phyloP scores from a whole-genome alignment of 768 basidiomycete species.

The Naganishia onofrii region DNA sequence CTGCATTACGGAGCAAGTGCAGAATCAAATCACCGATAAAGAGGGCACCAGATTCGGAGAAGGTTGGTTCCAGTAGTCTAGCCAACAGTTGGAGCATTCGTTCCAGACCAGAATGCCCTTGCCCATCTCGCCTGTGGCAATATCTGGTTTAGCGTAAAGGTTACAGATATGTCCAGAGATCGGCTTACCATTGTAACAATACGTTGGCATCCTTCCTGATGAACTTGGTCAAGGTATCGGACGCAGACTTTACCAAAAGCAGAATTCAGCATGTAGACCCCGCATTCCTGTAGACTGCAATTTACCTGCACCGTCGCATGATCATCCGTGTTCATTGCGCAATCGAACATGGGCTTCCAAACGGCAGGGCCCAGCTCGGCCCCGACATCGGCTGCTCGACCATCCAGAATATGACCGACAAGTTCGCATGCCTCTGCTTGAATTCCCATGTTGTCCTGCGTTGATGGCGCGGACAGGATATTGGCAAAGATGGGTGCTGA shows the following conservation, averaged over 20 bases:
- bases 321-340: slow-evolving; percentile 71
- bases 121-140: slow-evolving; percentile 55
- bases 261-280: neutral
- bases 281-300: neutral
- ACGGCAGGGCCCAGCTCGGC: slow-evolving; percentile 74
- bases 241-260: slow-evolving; percentile 20
- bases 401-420: slow-evolving; percentile 67
- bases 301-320: slow-evolving; percentile 63
- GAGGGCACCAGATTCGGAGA: slow-evolving; percentile 88
- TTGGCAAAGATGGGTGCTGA: slow-evolving; percentile 71
- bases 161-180: neutral
- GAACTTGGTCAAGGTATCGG: slow-evolving; percentile 69
- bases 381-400: slow-evolving; percentile 65
- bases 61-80: slow-evolving; percentile 66
- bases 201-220: slow-evolving; percentile 84
- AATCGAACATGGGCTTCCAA: slow-evolving; percentile 71
- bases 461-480: slow-evolving; percentile 58
- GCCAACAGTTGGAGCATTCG: slow-evolving; percentile 73
- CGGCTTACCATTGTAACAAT: slow-evolving; percentile 65
- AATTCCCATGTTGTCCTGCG: slow-evolving; percentile 67
- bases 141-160: too few relatives aligned
- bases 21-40: slow-evolving; percentile 93
- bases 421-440: slow-evolving; percentile 79
- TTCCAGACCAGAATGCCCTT: slow-evolving; percentile 71
- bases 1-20: slow-evolving; percentile 80